These are phyloP conservation scores for Trichothecium roseum DNA, from an alignment of 2,329 filamentous ascomycete genomes.

Conservation along the genomic window DNA sequence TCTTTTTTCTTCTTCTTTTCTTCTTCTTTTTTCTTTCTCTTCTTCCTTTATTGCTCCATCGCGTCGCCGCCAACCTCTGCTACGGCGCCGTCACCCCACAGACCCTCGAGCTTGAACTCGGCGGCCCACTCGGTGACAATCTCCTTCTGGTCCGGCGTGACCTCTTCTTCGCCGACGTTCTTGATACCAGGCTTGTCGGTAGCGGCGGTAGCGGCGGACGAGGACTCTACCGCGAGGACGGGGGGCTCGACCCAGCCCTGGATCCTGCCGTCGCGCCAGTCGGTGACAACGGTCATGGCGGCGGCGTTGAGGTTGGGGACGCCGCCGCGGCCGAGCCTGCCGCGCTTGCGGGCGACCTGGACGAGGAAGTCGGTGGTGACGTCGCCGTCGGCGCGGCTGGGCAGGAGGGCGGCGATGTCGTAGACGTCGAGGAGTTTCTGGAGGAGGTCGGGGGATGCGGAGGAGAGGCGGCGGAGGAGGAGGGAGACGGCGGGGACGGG, in stretches of 20 bases:
- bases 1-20: no score
- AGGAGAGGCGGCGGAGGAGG: constrained; percentile 67
- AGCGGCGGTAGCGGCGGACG: constrained; percentile 12
- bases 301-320: constrained; percentile 81
- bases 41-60: constrained; percentile 45
- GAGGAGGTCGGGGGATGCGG: constrained; percentile 61
- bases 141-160: constrained; percentile 61
- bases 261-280: constrained; percentile 92
- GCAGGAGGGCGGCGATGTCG: constrained; percentile 68
- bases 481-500: constrained; percentile 78
- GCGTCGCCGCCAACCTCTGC: constrained; percentile 26
- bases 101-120: constrained; percentile 88
- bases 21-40: no score
- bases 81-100: constrained; percentile 61
- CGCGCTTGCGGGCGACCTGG: constrained; percentile 88
- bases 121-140: constrained; percentile 89
- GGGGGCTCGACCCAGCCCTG: constrained; percentile 85
- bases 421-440: constrained; percentile 76
- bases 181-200: constrained; percentile 22
- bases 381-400: constrained; percentile 56
- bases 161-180: constrained; percentile 30
- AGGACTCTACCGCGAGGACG: constrained; percentile 42
- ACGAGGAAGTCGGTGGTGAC: constrained; percentile 83
- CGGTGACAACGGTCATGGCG: constrained; percentile 87
- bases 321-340: constrained; percentile 77